These are phyloP conservation scores for Calonectria pseudoreteaudii DNA, from an alignment of 2,329 filamentous ascomycete genomes.

Conservation along the genomic window DNA sequence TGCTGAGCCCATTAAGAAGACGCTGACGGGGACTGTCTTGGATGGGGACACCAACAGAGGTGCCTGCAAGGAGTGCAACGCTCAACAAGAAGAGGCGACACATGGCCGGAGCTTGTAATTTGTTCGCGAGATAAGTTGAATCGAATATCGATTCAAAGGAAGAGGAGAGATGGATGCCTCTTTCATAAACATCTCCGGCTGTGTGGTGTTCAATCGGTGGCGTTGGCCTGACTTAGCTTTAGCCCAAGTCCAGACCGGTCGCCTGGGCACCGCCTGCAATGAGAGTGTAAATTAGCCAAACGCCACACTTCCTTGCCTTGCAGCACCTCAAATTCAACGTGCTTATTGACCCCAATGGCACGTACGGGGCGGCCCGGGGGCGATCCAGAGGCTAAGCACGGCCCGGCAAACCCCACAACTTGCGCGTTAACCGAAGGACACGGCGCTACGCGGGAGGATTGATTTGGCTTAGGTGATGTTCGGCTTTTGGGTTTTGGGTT, in stretches of 20 bases:
- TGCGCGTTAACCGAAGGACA: neutral
- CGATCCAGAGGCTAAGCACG: neutral
- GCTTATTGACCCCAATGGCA: neutral
- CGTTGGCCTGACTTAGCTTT: neutral
- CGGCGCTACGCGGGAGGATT: neutral
- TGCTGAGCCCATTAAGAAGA: constrained; percentile 60
- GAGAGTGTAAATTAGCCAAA: neutral
- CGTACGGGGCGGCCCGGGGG: neutral
- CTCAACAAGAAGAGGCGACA: neutral
- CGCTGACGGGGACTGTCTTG: constrained; percentile 67
- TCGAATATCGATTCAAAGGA: too few relatives aligned
- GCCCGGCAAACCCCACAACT: neutral
- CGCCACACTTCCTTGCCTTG: too few relatives aligned
- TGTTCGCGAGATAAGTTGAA: neutral
- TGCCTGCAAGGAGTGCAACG: neutral
- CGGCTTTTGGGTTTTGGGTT: neutral
- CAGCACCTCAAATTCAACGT: neutral
- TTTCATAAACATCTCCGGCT: neutral
- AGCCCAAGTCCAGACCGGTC: neutral
- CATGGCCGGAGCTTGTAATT: neutral
- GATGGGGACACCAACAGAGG: constrained; percentile 27
- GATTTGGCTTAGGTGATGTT: neutral
- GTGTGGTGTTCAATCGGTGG: neutral
- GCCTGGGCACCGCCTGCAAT: neutral
- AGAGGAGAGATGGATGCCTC: neutral